Base-by-base conservation (phyloP, 2,329 filamentous ascomycete genomes). In the Torrubiellomyces zombiae region DNA sequence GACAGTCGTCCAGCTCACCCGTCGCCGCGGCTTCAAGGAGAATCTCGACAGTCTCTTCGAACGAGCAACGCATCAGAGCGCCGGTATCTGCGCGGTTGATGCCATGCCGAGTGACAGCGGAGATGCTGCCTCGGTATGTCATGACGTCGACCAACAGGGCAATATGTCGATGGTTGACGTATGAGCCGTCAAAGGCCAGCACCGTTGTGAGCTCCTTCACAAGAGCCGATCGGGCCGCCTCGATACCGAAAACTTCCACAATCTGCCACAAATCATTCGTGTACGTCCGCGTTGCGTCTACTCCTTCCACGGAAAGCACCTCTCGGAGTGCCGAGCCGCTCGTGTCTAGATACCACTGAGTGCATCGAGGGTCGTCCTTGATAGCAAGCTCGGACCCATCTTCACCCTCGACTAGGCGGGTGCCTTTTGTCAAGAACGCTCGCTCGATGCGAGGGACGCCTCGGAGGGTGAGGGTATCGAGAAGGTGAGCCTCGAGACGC, bases 41-140 rank as follows among this genome's bases (percentile, higher is more conserved):
- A 60, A 98, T 98, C 48, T 98, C 91, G 20, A 98, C 89, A 1
- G 89, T 98, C 53, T 98, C 91, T 55, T 98, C 89, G 56, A 98
- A 98, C 2, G 89, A 98, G 63, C 91, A 98, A 51, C 89, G 78
- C 89, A 98, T 98, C 42, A 98, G 65, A 7, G 89, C 91, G 60
- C 89, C 89, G 33, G 91, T 98, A 47, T 98, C 89, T 14, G 86
- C 82, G 42, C 89, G 75, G 60, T 98, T 98, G 60, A 98, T 98
- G 56, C 89, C 89, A 48, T 98, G 89, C 54, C 89, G 80, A 28
- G 89, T 98, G 35, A 98, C 86, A 9, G 89, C 86, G 51, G 93
- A 93, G 43, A 98, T 75, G 41, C 78, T 76, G 37, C 89, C 89
- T 42, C 89, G 72, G 42, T 91, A 83, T 15, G 85, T 94, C 89